Conservation (phyloP, 345 rosid species). For the Citrus reticulata region DNA sequence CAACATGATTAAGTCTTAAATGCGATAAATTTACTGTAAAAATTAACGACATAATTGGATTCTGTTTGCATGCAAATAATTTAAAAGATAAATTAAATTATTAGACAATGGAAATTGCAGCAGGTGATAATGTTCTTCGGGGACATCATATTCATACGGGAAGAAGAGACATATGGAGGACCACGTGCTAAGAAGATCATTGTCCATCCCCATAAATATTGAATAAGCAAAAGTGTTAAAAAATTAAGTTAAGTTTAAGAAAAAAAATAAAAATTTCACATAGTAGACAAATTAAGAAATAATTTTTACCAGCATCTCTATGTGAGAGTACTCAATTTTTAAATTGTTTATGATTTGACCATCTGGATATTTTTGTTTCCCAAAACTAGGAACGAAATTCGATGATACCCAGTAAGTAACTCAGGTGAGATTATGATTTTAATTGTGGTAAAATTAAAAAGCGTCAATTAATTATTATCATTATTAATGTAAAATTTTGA, state of each 20-base stretch:
- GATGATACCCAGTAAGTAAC: background rate
- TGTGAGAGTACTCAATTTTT: background rate
- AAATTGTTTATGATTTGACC: constrained; percentile 26
- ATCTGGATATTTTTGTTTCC: background rate
- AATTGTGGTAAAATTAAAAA: constrained; percentile 4
- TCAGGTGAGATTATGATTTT: background rate
- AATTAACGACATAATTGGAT: constrained; percentile 4
- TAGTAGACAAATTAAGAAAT: background rate
- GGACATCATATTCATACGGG: constrained; percentile 19
- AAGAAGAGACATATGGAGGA: constrained; percentile 37
- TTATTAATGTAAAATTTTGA: constrained; percentile 11
- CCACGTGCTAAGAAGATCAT: constrained; percentile 54
- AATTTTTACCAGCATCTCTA: background rate
- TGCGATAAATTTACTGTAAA: background rate
- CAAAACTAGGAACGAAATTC: constrained; percentile 20
- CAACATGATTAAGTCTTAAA: background rate
- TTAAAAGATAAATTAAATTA: constrained; percentile 7
- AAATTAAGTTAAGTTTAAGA: background rate
- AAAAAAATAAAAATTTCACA: background rate
- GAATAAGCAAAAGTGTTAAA: background rate
- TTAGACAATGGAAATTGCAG: constrained; percentile 28
- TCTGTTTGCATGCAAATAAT: constrained; percentile 8
- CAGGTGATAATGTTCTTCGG: constrained; percentile 45
- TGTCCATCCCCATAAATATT: constrained; percentile 45
- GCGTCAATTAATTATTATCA: background rate